Conservation (phyloP, 768 basidiomycete genomes). For the Boletus rubescentipes region DNA sequence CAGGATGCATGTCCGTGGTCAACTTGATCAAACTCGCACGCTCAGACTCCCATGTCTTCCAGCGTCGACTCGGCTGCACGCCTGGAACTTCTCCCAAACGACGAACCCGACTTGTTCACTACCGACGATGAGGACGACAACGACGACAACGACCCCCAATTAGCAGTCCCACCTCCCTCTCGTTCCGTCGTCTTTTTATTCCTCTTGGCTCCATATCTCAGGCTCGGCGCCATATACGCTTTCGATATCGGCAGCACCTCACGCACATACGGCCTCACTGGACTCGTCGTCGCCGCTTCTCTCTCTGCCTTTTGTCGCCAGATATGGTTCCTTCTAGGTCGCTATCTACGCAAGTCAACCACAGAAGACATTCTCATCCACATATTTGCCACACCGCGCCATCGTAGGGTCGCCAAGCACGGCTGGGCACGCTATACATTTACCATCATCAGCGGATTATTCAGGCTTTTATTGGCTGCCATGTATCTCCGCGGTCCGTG, state of each 20-base stretch:
- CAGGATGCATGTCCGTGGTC: not conserved
- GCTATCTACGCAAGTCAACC: conserved; percentile 64
- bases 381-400: conserved; percentile 54
- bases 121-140: conserved; percentile 44
- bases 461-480: conserved; percentile 53
- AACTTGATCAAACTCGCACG: conserved; percentile 19
- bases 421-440: conserved; percentile 43
- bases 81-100: conserved; percentile 64
- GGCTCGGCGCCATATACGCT: conserved; percentile 65
- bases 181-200: conserved; percentile 64
- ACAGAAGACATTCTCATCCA: conserved; percentile 66
- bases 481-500: conserved; percentile 67
- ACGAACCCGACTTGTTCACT: conserved; percentile 36
- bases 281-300: conserved; percentile 52
- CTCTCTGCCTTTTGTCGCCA: conserved; percentile 63
- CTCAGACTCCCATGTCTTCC: conserved; percentile 11
- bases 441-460: conserved; percentile 42
- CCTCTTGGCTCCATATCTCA: conserved; percentile 66
- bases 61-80: conserved; percentile 37
- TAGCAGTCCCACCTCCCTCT: conserved; percentile 46
- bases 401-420: conserved; percentile 50
- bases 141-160: conserved; percentile 31
- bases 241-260: conserved; percentile 45
- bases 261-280: conserved; percentile 49
- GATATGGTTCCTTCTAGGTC: conserved; percentile 75